Percentiles rank a stretch among this genome's conserved stretches.
Evolutionary conservation across 345 rosid species (phyloP).

Genomic region (Gossypium turneri): DNA sequence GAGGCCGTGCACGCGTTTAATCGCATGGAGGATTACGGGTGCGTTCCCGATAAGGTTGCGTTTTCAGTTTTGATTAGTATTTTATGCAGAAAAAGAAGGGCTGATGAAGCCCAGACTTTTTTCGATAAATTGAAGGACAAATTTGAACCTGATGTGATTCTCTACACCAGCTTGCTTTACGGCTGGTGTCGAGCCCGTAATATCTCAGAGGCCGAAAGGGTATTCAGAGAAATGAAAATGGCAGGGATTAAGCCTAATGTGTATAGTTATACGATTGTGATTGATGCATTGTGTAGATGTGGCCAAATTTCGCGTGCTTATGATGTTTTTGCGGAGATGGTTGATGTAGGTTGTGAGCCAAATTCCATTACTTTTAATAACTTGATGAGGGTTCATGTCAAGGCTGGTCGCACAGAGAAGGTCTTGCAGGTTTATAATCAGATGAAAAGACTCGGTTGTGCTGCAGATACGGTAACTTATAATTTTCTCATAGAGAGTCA

Average conservation of each 20-base stretch:
- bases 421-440: slow-evolving; percentile 91
- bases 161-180: slow-evolving; percentile 69
- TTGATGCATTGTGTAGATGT: slow-evolving; percentile 77
- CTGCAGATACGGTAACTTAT: slow-evolving; percentile 58
- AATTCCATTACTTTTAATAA: slow-evolving; percentile 80
- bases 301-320: slow-evolving; percentile 82
- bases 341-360: slow-evolving; percentile 64
- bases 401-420: slow-evolving; percentile 81
- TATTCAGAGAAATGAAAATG: neutral
- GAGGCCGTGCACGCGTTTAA: slow-evolving; percentile 93
- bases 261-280: slow-evolving; percentile 73
- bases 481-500: slow-evolving; percentile 72
- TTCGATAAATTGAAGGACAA: slow-evolving; percentile 57
- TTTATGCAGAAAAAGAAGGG: slow-evolving; percentile 68
- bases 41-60: slow-evolving; percentile 64
- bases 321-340: slow-evolving; percentile 88
- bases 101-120: slow-evolving; percentile 73
- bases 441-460: slow-evolving; percentile 74
- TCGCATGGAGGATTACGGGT: slow-evolving; percentile 89
- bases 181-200: slow-evolving; percentile 74
- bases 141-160: slow-evolving; percentile 70
- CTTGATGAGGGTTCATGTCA: slow-evolving; percentile 85
- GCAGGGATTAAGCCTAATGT: slow-evolving; percentile 79
- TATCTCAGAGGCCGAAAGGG: no score
- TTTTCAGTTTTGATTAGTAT: slow-evolving; percentile 69